Percentiles rank a stretch among this genome's conserved stretches.
phyloP scores from a whole-genome alignment of 106 monocot species.

The Dioscorea alata region DNA sequence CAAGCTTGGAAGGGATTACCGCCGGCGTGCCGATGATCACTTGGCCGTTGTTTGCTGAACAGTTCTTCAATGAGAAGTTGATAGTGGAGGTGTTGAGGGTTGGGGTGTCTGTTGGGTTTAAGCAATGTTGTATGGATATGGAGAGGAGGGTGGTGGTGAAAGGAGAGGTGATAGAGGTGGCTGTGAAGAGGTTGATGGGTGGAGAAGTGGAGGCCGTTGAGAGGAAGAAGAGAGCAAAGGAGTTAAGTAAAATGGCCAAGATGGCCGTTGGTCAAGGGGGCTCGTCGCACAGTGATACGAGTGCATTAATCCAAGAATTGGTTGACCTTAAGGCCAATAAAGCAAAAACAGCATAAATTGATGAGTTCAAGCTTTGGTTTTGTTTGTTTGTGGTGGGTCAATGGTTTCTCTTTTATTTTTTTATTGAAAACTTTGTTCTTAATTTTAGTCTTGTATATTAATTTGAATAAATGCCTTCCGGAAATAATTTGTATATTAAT shows the following conservation, averaged over 20 bases:
- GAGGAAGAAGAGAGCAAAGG: constrained; percentile 21
- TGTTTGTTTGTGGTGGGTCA: no score
- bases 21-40: constrained; percentile 31
- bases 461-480: no score
- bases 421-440: no score
- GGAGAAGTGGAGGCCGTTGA: constrained; percentile 11
- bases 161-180: not conserved
- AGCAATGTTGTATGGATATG: not conserved
- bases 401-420: no score
- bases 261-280: constrained; percentile 26
- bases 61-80: constrained; percentile 31
- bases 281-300: constrained; percentile 8
- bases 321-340: no score
- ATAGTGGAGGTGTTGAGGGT: constrained; percentile 14
- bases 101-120: constrained; percentile 4
- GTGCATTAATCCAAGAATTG: constrained; percentile 4
- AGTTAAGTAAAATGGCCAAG: constrained; percentile 8
- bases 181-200: constrained; percentile 13
- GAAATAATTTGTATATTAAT: no score
- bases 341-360: no score
- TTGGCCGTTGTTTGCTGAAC: constrained; percentile 30
- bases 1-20: constrained; percentile 19
- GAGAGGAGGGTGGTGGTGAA: not conserved
- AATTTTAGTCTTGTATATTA: no score
- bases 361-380: no score